phyloP scores from a whole-genome alignment of 805 yeast genomes.

The Metschnikowia colocasiae region DNA sequence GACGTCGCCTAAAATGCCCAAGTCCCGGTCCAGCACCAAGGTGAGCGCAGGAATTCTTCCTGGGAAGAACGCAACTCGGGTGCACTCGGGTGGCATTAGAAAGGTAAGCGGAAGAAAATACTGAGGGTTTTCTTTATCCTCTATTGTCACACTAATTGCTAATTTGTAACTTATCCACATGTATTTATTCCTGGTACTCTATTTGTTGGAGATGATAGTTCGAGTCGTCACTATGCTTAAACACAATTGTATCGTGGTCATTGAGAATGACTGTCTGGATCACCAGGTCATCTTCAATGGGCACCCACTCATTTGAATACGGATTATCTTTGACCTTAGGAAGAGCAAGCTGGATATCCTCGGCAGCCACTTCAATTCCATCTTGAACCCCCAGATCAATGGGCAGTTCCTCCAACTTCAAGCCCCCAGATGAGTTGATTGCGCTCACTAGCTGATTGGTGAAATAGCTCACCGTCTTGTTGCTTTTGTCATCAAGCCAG shows the following conservation, averaged over 20 bases:
- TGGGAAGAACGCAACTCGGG: conserved; percentile 14
- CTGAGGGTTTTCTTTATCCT: background rate
- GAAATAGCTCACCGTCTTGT: conserved; percentile 21
- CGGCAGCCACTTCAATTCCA: conserved; percentile 12
- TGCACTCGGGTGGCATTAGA: conserved; percentile 18
- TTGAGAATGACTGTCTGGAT: conserved; percentile 29
- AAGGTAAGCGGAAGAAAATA: conserved; percentile 19
- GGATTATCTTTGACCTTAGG: conserved; percentile 38
- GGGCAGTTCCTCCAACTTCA: conserved; percentile 23
- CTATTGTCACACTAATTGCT: background rate
- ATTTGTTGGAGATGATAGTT: conserved; percentile 26
- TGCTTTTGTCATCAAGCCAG: conserved; percentile 17
- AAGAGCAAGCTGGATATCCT: conserved; percentile 37
- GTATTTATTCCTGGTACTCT: conserved; percentile 4
- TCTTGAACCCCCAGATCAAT: conserved; percentile 11
- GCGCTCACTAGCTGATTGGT: conserved; percentile 29
- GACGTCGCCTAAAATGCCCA: conserved; percentile 23
- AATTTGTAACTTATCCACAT: background rate
- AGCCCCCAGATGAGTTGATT: conserved; percentile 49
- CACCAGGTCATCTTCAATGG: conserved; percentile 24
- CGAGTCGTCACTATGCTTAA: conserved; percentile 36
- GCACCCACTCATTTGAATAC: conserved; percentile 35
- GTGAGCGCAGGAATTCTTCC: conserved; percentile 16
- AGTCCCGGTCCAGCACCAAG: conserved; percentile 16
- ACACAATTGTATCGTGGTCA: conserved; percentile 43